A percentile compares a stretch with the other conserved stretches of the same genome.
Conservation (phyloP, 768 basidiomycete species). For the Kwoniella europaea region DNA sequence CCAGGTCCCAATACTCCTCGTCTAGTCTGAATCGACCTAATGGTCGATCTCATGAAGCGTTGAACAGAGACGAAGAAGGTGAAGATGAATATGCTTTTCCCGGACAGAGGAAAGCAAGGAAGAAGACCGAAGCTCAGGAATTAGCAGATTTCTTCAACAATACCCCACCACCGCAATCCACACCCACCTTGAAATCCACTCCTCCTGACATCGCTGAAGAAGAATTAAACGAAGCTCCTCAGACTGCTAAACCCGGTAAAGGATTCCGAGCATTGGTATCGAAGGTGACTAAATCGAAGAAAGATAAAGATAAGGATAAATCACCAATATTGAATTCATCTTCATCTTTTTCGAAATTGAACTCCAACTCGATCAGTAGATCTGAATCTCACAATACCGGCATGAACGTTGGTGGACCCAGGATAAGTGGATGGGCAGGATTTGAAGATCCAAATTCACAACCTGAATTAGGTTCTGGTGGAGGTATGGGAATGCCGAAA, state of each 20-base stretch:
- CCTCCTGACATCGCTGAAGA: conserved; percentile 16
- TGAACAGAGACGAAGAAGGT: conserved; percentile 13
- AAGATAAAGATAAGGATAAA: conserved; percentile 18
- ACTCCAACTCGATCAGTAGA: conserved; percentile 3
- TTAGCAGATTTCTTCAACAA: conserved; percentile 50
- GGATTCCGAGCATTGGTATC: conserved; percentile 82
- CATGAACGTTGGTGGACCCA: conserved; percentile 1
- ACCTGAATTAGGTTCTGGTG: conserved; percentile 5
- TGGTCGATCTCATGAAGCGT: conserved; percentile 8
- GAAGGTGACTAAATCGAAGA: conserved; percentile 64
- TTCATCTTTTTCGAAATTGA: conserved; percentile 6
- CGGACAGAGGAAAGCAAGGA: conserved; percentile 6
- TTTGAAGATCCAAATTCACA: conserved; percentile 20
- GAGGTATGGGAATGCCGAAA: conserved; percentile 8
- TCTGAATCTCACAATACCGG: conserved; percentile 10
- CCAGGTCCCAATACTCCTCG: conserved; percentile 11
- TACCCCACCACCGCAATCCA: conserved; percentile 30
- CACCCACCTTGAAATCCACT: conserved; percentile 10
- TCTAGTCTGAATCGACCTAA: conserved; percentile 6
- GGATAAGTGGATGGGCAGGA: conserved; percentile 18
- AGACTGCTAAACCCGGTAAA: conserved; percentile 28
- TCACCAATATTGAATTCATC: neutral
- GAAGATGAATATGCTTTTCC: conserved; percentile 19
- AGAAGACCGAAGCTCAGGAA: conserved; percentile 44
- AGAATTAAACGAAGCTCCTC: conserved; percentile 9